A percentile compares a stretch with the other conserved stretches of the same genome.
These are phyloP conservation scores for Asterella californica DNA, from an alignment of 225 moss, liverwort and hornwort genomes.

Conservation along the genomic window DNA sequence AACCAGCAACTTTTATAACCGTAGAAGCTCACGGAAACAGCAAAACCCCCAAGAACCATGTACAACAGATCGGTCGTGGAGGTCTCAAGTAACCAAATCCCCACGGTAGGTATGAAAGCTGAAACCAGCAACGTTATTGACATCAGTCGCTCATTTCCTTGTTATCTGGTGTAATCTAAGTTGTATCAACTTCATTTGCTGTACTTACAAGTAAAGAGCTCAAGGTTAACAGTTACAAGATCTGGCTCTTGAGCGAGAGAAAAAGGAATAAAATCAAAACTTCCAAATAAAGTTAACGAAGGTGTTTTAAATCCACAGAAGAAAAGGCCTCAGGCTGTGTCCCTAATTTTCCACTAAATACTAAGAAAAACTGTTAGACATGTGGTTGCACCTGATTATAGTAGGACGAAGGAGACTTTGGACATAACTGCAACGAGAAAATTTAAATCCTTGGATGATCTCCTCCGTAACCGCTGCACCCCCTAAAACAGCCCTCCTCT, in stretches of 20 bases:
- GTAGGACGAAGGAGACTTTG: conserved; percentile 84
- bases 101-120: background rate
- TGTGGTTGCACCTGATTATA: conserved; percentile 52
- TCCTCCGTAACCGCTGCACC: conserved; percentile 95
- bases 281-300: background rate
- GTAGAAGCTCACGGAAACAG: too few relatives aligned
- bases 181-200: background rate
- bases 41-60: too few relatives aligned
- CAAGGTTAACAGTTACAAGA: background rate
- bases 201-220: background rate
- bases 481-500: conserved; percentile 73
- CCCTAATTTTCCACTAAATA: background rate
- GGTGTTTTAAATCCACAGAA: background rate
- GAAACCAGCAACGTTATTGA: too few relatives aligned
- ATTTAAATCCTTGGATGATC: conserved; percentile 81
- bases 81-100: background rate
- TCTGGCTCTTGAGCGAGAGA: background rate
- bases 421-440: conserved; percentile 91
- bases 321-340: background rate
- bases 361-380: background rate
- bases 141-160: background rate
- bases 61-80: background rate
- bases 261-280: background rate
- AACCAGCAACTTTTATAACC: background rate
- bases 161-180: background rate